Base-by-base conservation (phyloP, 352 stramenopile species). In the Phytopythium litorale region DNA sequence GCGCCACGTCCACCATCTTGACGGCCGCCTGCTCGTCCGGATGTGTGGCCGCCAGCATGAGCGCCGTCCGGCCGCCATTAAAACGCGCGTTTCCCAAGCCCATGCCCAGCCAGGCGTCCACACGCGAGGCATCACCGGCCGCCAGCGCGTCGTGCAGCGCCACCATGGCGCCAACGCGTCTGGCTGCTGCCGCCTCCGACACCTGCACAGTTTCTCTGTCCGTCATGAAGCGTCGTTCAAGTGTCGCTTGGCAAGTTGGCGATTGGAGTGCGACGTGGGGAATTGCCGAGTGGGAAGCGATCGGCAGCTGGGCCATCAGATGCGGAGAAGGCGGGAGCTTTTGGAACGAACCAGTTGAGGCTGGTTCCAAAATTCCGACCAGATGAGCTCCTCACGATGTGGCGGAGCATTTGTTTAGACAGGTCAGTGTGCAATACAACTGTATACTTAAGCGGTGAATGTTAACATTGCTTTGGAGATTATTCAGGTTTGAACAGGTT, bases 1-100 rank as follows among this genome's bases (percentile, higher is more conserved):
- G 28, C 40, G 58, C 28, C 16, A 57, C 8, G 19, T 64, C 54
- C 4, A 68, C 30, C 62, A 69, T 60, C 28, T 51, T 33, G 16
- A 57, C 7, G 13, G 62, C 57, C 18, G 12, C 46, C 13, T 23
- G 8, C 4, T 53, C 38, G 18, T 68, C 33, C 4, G 52, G 9
- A 9, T 64, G 60, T 18, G 59, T 56, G 2, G 48, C 46, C 9
- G 62, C 66, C 7, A 64, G 11, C 66, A 72, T 68, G 38, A 72
- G 51, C 19, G 50, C 40, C 12, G 66, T 69, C 16, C 28, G 37
- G 7, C n/a, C 13, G 8, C 52, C 49, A 13, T 43, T 11, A 32
- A 63, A 65, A 49, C 58, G 66, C 30, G 57, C 56, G n/a, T 67
- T 33, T 0, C 57, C 42, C 25, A 64, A 55, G 9, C n/a, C 28